Conservation (phyloP, 1,284 basidiomycete species). For the Ustilago xerochloae region DNA sequence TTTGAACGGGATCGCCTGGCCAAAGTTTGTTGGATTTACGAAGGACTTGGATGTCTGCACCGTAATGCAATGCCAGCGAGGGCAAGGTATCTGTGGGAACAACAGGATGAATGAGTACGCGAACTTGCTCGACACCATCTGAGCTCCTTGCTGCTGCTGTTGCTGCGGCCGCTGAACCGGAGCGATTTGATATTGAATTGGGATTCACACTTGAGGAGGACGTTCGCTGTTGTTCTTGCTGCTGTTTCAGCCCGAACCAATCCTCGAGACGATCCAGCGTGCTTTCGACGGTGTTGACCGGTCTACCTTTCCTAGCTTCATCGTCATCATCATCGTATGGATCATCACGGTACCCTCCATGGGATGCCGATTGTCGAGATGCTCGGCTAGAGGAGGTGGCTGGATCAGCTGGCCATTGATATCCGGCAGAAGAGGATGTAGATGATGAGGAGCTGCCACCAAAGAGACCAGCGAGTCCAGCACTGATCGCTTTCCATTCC, state of each 20-base stretch:
- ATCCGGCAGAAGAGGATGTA: conserved; percentile 5
- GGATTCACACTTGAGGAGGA: neutral
- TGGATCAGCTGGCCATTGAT: conserved; percentile 46
- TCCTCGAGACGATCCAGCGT: conserved; percentile 55
- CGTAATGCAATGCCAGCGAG: conserved; percentile 62
- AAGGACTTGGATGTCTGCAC: conserved; percentile 58
- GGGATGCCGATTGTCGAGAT: conserved; percentile 11
- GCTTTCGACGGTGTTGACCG: conserved; percentile 31
- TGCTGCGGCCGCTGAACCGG: neutral
- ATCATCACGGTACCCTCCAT: neutral
- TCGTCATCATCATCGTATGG: conserved; percentile 6
- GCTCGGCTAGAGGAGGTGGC: conserved; percentile 15
- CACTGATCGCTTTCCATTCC: conserved; percentile 46
- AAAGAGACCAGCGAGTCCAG: conserved; percentile 42
- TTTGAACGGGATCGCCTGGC: conserved; percentile 65
- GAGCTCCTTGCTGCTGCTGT: neutral
- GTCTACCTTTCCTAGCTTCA: conserved; percentile 23
- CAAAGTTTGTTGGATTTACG: conserved; percentile 64
- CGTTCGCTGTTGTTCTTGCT: conserved; percentile 10
- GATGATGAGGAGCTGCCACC: conserved; percentile 9
- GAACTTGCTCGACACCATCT: conserved; percentile 12
- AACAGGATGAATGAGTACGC: conserved; percentile 64
- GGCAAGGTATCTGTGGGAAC: conserved; percentile 56
- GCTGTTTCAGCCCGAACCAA: conserved; percentile 57
- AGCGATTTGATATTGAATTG: neutral